Evolutionary conservation across 192 early-diverging fungal genomes (phyloP), one percentile per base, ranked within the genome.

Genomic region (Funneliformis mosseae): DNA sequence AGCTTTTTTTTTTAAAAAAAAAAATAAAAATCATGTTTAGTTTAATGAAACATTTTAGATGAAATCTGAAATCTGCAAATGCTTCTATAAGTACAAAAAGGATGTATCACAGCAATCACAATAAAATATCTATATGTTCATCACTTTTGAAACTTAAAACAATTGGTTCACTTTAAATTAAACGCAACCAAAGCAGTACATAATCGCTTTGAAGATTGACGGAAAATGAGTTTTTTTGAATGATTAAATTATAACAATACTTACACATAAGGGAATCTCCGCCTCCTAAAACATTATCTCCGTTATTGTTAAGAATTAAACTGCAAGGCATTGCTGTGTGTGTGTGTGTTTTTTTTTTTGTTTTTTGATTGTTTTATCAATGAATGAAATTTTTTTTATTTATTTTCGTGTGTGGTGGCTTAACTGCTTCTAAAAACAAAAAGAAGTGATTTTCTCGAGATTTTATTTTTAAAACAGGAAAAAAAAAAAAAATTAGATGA

Each of bases 231-330:
- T 33, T 39, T 28, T n/a, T 33, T 33, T 33, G 33, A 33, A 33
- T 33, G 0, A 33, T n/a, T 33, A 33, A 33, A 33, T 18, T 33
- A 39, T 28, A 69, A 12, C n/a, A 28, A 14, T 75, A 75, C 74
- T 75, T 75, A 75, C 74, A 60, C 74, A 75, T 75, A 10, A 75
- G 55, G n/a, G 74, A 50, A 60, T 75, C 74, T 12, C 74, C 74
- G 11, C 74, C 74, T 2, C 74, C 74, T 2, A 75, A 60, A 18
- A 8, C 46, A 23, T 41, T 70, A 21, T 75, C 74, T 14, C 46
- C 12, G 10, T 45, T 73, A 73, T 28, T 43, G 23, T 55, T 74
- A 6, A 33, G 55, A 14, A 75, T 60, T 50, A 75, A 14, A 0
- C 16, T 60, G 23, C 50, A 60, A 75, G 74, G 16, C 74, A 75